Base-by-base conservation (phyloP, 177 flowering plant species). In the Vitis hybrid region DNA sequence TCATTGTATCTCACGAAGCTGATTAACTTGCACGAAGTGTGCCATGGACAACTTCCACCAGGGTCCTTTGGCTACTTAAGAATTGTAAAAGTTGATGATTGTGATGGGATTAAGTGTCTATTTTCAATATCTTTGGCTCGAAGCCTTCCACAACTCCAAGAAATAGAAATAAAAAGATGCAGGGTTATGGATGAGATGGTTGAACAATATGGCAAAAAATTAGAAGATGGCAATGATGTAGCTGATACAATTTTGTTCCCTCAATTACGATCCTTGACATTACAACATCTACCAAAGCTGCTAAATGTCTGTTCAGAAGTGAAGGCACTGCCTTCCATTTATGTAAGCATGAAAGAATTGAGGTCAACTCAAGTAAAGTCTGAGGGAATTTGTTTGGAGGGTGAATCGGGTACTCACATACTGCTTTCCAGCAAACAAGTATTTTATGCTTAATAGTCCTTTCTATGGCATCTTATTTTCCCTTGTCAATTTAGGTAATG, bases 1-100 rank as follows among this genome's bases (percentile, higher is more conserved):
- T 48, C 65, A 11, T 17, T 74, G 21, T 11, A 3, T 51, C 71
- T 73, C 8, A 1, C 26, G 1, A 34, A 67, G 48, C 30, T 73
- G 57, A 23, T 52, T 1, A 65, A 50, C 21, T 30, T 74, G 63
- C 10, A 55, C 48, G 48, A 62, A 40, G 61, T 73, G 1, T 62
- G 60, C n/a, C 12, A 21, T 50, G 51, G 68, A 3, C 64, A 55
- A 17, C 49, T 68, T 34, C 45, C 45, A 34, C 6, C 8, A 5
- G 1, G 45, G 45, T 34, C 45, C 1, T 34, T 34, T 34, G 45
- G 45, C 1, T 1, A 6, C 45, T 34, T 34, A 4, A 34, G 45
- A 34, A 34, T 5, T 5, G 45, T 34, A 6, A 6, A 34, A 34
- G 45, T 34, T 34, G 45, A 34, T 5, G 45, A 5, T 34, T 69